A percentile compares a stretch with the other conserved stretches of the same genome.
Conservation (phyloP, 768 basidiomycete species). For the Hysterangium stoloniferum region DNA sequence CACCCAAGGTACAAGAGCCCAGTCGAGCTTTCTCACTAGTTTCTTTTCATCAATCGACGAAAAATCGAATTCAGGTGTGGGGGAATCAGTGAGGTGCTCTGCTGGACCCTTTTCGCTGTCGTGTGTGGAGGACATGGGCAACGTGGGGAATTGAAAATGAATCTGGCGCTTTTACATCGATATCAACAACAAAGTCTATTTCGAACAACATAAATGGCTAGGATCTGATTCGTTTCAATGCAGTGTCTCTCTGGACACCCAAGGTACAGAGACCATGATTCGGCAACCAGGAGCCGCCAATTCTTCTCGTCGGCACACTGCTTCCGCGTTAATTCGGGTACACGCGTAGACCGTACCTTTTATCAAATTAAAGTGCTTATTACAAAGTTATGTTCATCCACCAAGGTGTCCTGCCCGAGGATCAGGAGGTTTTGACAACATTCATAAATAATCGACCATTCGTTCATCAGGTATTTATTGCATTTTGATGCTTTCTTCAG, state of each 20-base stretch:
- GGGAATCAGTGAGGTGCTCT: slow-evolving; percentile 17
- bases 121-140: slow-evolving; percentile 6
- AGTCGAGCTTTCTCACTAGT: slow-evolving; percentile 62
- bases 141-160: background rate
- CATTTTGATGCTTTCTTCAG: background rate
- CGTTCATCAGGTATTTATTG: background rate
- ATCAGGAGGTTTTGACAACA: too few species aligned
- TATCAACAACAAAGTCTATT: too few species aligned
- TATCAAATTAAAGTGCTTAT: too few species aligned
- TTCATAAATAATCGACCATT: background rate
- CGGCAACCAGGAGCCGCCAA: too few species aligned
- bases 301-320: too few species aligned
- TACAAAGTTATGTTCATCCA: too few species aligned
- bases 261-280: background rate
- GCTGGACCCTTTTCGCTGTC: slow-evolving; percentile 19
- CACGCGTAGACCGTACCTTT: too few species aligned
- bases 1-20: slow-evolving; percentile 60
- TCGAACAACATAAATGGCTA: too few species aligned
- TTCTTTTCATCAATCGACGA: slow-evolving; percentile 61
- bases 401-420: too few species aligned
- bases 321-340: too few species aligned
- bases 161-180: background rate
- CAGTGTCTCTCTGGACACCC: background rate
- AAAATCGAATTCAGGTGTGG: slow-evolving; percentile 39
- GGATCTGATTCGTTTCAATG: too few species aligned